Evolutionary conservation across 352 stramenopile species (phyloP).

Genomic region (Phytophthora vignae): DNA sequence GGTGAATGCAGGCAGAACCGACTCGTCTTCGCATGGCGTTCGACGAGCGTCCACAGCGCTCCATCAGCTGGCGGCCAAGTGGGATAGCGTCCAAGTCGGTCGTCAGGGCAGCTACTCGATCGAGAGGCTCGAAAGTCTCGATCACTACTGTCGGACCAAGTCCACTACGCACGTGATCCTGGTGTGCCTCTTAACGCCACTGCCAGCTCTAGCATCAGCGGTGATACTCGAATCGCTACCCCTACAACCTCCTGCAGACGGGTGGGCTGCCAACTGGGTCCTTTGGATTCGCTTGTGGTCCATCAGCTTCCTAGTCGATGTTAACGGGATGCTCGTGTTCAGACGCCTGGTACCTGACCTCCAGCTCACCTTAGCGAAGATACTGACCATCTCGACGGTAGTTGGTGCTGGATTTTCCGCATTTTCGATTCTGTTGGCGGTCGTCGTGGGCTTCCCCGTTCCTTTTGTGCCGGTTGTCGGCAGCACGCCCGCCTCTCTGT

Average conservation of each 20-base stretch:
- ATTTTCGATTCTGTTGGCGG: neutral
- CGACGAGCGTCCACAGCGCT: neutral
- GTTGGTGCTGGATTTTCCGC: neutral
- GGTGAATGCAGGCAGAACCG: too few relatives aligned
- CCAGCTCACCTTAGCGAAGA: neutral
- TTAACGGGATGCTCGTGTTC: neutral
- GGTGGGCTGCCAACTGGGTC: conserved; percentile 21
- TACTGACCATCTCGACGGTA: neutral
- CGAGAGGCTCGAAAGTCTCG: conserved; percentile 12
- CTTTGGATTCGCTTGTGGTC: conserved; percentile 6
- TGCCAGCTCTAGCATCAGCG: neutral
- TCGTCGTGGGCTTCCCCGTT: conserved; percentile 10
- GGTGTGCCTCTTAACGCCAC: conserved; percentile 6
- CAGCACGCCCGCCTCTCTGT: neutral
- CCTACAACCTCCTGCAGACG: conserved; percentile 5
- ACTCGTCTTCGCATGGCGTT: too few relatives aligned
- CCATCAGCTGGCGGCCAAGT: neutral
- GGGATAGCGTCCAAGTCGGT: neutral
- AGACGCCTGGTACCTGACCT: conserved; percentile 1
- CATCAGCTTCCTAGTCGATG: neutral
- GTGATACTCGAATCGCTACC: conserved; percentile 7
- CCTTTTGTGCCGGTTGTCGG: neutral
- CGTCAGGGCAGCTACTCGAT: conserved; percentile 12
- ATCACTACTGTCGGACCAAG: conserved; percentile 17
- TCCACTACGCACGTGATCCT: neutral